A percentile compares a stretch with the other conserved stretches of the same genome.
phyloP scores from a whole-genome alignment of 345 rosid genomes.

The Populus tremula region DNA sequence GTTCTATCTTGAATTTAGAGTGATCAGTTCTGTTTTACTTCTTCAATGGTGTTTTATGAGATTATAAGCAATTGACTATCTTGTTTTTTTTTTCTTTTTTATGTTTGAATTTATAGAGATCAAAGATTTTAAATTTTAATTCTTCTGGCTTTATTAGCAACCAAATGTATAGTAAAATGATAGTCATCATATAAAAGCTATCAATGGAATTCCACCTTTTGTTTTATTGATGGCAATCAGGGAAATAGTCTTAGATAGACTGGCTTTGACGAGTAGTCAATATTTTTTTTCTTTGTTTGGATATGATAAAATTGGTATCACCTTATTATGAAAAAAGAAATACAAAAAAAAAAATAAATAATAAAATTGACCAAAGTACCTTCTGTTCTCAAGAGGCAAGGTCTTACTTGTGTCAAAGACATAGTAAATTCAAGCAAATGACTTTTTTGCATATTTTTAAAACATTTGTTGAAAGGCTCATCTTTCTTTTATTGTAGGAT shows the following conservation, averaged over 20 bases:
- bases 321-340: not conserved
- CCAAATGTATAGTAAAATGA: not conserved
- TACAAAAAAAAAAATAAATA: not conserved
- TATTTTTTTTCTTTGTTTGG: not conserved
- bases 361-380: not conserved
- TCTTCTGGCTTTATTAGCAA: not conserved
- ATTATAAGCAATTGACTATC: conserved; percentile 5
- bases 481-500: not conserved
- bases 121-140: not conserved
- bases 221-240: not conserved
- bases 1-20: not conserved
- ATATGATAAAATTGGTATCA: not conserved
- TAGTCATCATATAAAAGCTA: not conserved
- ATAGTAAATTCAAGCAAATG: not conserved
- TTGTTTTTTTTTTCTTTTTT: not conserved
- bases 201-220: not conserved
- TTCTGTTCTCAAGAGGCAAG: not conserved
- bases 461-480: not conserved
- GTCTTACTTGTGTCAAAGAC: not conserved
- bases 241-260: not conserved
- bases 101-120: not conserved
- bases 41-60: not conserved
- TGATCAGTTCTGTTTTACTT: not conserved
- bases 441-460: not conserved
- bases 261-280: not conserved